Evolutionary conservation across 2,329 filamentous ascomycete genomes (phyloP).

Genomic region (Colletotrichum lentis): DNA sequence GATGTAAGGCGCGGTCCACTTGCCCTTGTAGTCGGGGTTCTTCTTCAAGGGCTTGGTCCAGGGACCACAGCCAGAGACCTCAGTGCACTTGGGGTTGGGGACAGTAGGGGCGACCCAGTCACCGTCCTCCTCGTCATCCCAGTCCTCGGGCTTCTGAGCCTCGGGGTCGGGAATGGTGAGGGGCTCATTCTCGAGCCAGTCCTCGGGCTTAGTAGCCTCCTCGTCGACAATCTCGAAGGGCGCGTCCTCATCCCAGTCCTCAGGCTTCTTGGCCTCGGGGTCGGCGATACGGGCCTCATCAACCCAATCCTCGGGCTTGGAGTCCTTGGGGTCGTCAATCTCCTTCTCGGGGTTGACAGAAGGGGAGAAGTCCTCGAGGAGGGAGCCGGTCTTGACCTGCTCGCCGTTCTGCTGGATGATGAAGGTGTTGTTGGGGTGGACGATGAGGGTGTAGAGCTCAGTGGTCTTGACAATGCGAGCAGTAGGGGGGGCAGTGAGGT

Average conservation of each 20-base stretch:
- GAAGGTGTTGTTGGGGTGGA: constrained; percentile 96
- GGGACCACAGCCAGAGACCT: constrained; percentile 90
- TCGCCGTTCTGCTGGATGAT: constrained; percentile 92
- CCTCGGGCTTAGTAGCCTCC: constrained; percentile 87
- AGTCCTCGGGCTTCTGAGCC: constrained; percentile 97
- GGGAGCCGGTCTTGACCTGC: constrained; percentile 84
- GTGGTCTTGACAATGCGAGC: constrained; percentile 91
- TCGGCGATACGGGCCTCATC: constrained; percentile 91
- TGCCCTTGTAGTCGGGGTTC: constrained; percentile 98
- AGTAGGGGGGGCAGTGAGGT: constrained; percentile 82
- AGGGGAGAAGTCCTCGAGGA: constrained; percentile 92
- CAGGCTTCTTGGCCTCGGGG: constrained; percentile 92
- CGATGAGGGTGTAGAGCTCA: constrained; percentile 94
- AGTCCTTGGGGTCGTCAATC: constrained; percentile 93
- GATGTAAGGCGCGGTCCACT: constrained; percentile 91
- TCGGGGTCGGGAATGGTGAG: constrained; percentile 87
- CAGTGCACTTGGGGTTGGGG: constrained; percentile 94
- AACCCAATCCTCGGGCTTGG: constrained; percentile 95
- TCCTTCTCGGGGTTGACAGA: constrained; percentile 94
- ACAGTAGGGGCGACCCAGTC: constrained; percentile 93
- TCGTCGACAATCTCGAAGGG: constrained; percentile 96
- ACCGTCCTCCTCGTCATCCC: constrained; percentile 99
- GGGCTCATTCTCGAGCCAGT: constrained; percentile 95
- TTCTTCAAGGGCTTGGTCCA: constrained; percentile 92
- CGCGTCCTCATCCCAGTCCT: constrained; percentile 99